Base-by-base conservation (phyloP, 2,329 filamentous ascomycete species). In the Cladosporium sp. region DNA sequence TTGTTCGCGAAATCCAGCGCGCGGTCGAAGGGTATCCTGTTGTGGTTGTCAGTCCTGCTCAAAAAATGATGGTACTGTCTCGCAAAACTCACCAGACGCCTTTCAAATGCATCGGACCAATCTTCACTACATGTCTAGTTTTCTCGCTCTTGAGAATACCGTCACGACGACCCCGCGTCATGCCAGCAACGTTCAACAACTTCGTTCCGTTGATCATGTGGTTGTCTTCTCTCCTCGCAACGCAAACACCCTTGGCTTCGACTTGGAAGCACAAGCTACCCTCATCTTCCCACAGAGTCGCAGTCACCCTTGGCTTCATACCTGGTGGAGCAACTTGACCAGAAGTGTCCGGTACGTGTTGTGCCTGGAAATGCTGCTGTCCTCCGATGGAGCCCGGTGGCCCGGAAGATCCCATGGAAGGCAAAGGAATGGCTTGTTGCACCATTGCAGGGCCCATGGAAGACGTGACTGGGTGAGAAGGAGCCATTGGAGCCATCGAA, bases 141-240 rank as follows among this genome's bases (percentile, higher is more conserved):
- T 98, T 99, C 80, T 98, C 95, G 78, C 94, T 97, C 82, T 99
- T 99, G 66, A 99, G 81, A 71, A 99, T 98, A 58, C 95, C 95
- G 76, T 99, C 95, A 74, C 95, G 88, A 71, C 95, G 90, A 65
- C 95, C 95, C 78, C 95, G 88, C 15, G 95, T 99, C 95, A 99
- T 99, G 14, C 95, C 94, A 60, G 95, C 95, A 63, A 99, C 95
- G 71, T 99, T 99, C 66, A 98, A 82, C 66, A 99, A 84, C 79
- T 98, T 99, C 0, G 95, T 99, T 21, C 95, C 95, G 75, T 98
- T 99, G 79, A 99, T 97, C 92, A 99, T 97, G 81, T 97, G 92
- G 80, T 97, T 98, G 74, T 97, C 94, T 87, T 98, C 94, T 77
- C 95, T 86, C 71, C 95, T 88, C 63, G 94, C 94, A 66, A 98